Evolutionary conservation across 768 basidiomycete genomes (phyloP).

Genomic region (Mycena chlorophos): DNA sequence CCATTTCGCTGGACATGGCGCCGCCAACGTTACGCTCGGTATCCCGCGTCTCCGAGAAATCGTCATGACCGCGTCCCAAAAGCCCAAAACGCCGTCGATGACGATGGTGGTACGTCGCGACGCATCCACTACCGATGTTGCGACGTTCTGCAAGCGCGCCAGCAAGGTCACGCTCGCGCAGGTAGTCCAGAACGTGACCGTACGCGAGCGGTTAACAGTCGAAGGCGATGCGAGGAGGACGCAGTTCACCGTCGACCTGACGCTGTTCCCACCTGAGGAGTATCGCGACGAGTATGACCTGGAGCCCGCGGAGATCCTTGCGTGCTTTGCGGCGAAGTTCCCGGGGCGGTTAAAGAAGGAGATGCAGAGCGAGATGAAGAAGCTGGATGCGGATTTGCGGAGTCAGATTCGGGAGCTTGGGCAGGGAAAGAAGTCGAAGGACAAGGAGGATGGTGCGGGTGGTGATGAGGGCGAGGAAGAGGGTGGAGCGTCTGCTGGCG

Average conservation of each 20-base stretch:
- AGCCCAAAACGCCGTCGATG: conserved; percentile 98
- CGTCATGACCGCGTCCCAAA: conserved; percentile 94
- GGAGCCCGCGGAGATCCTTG: conserved; percentile 67
- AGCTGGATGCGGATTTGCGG: conserved; percentile 75
- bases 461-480: conserved; percentile 50
- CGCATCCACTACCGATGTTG: conserved; percentile 55
- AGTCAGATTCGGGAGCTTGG: conserved; percentile 80
- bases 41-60: conserved; percentile 99
- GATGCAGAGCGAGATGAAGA: conserved; percentile 83
- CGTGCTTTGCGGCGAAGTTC: conserved; percentile 71
- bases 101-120: conserved; percentile 70
- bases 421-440: conserved; percentile 62
- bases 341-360: conserved; percentile 82
- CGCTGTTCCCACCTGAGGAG: conserved; percentile 84
- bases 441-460: conserved; percentile 54
- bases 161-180: conserved; percentile 86
- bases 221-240: conserved; percentile 72
- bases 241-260: conserved; percentile 76
- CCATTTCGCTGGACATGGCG: conserved; percentile 99
- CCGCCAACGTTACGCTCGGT: conserved; percentile 99
- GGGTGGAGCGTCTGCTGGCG: too few relatives aligned
- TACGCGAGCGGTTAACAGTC: conserved; percentile 73
- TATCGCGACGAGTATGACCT: conserved; percentile 84
- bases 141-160: conserved; percentile 84
- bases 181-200: conserved; percentile 77